A percentile compares a stretch with the other conserved stretches of the same genome.
Evolutionary conservation across 768 basidiomycete genomes (phyloP).

Genomic region (Pleurotus tuoliensis): DNA sequence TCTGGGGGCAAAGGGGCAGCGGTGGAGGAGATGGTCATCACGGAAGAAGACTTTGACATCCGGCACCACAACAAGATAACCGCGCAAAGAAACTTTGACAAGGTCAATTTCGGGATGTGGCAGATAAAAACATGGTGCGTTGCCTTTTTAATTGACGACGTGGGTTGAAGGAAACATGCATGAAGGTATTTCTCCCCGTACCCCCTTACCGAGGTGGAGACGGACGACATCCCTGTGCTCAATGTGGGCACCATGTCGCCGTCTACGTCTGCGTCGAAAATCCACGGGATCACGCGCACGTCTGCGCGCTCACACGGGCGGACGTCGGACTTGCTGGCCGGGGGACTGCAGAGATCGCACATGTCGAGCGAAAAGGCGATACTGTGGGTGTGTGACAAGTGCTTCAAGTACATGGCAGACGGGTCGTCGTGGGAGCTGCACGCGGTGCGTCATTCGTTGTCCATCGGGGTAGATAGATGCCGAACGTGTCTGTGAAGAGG

Average conservation of each 20-base stretch:
- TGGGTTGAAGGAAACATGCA: neutral
- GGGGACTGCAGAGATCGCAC: conserved; percentile 50
- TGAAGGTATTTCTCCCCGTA: conserved; percentile 93
- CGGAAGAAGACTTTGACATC: conserved; percentile 69
- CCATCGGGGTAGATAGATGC: neutral
- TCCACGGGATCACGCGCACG: conserved; percentile 46
- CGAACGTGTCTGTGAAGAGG: conserved; percentile 39
- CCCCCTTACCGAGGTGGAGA: conserved; percentile 67
- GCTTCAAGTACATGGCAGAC: conserved; percentile 96
- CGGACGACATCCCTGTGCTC: conserved; percentile 39
- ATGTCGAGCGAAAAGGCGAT: conserved; percentile 42
- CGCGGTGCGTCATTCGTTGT: conserved; percentile 44
- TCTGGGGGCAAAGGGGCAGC: neutral
- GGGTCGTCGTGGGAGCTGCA: conserved; percentile 63
- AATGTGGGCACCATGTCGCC: conserved; percentile 12
- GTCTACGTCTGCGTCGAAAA: conserved; percentile 28
- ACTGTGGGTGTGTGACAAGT: conserved; percentile 86
- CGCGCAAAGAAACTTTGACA: conserved; percentile 79
- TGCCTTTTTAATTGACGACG: neutral
- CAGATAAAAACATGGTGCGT: conserved; percentile 85
- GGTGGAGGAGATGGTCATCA: conserved; percentile 37
- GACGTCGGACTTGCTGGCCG: conserved; percentile 68
- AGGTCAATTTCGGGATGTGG: conserved; percentile 81
- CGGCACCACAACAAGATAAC: conserved; percentile 64
- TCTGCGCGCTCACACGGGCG: conserved; percentile 63